Base-by-base conservation (phyloP, 2,329 filamentous ascomycete species). In the Aspergillus thermomutatus region DNA sequence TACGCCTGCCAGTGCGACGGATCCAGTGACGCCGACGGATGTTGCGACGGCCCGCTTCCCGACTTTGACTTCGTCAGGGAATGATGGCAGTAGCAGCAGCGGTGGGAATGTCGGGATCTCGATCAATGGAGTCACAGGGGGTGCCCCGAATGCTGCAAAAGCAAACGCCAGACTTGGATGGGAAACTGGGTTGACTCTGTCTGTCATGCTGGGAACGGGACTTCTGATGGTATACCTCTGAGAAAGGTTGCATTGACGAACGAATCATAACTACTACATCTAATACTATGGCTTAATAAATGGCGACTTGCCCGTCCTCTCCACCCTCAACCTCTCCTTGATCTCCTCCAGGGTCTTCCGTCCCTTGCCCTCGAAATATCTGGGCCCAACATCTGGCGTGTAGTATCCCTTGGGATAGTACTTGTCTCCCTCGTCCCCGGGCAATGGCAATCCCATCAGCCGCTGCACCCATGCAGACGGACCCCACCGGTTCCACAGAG, bases 401-500 rank as follows among this genome's bases (percentile, higher is more conserved):
- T 70, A 59, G 60, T 80, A 82, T 8, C 83, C 83, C 50, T 78
- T 65, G 0, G 81, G 79, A 56, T 71, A 71, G 61, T 77, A 82
- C 59, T 73, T 79, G 40, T 77, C 70, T 3, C 73, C 76, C 25
- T 76, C 71, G 48, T 81, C 76, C 17, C 79, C 80, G 0, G 82
- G 81, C n/a, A 82, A 61, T 25, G 77, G 75, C 19, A 73, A 70
- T 3, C 81, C 80, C 25, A 78, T 62, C 5, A 75, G 49, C 65
- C 80, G 72, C 26, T 74, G 78, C 11, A 83, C 55, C 77, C 80
- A 80, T 0, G 80, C 85, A 57, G 70, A 69, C 0, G 80, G 86
- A 2, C 83, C 84, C 85, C 83, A 91, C 56, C 83, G 82, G 64
- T 80, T 84, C 83, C 80, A 84, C 41, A 83, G 69, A 0, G 82